These are phyloP conservation scores for Penicillium sp. DNA, from an alignment of 2,329 filamentous ascomycete genomes.

Conservation along the genomic window DNA sequence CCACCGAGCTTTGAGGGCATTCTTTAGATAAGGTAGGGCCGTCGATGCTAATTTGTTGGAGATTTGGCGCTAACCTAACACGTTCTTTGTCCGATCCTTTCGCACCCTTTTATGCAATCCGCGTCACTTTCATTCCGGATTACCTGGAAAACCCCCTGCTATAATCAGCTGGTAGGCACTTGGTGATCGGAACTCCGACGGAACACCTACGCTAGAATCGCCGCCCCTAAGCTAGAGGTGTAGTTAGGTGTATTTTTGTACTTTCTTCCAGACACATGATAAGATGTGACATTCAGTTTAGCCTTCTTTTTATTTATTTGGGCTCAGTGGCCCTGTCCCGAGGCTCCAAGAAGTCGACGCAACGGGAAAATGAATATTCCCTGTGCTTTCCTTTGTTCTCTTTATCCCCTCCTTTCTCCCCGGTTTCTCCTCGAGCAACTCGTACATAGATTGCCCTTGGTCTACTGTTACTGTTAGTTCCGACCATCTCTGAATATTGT, in stretches of 20 bases:
- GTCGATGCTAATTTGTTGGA: not conserved
- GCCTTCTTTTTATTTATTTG: not conserved
- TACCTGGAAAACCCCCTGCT: not conserved
- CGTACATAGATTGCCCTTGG: not conserved
- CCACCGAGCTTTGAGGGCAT: not conserved
- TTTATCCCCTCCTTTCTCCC: not conserved
- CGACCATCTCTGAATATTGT: not conserved
- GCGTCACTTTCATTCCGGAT: not conserved
- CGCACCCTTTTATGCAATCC: not conserved
- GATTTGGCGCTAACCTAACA: not conserved
- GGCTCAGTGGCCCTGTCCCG: not conserved
- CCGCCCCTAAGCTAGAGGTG: not conserved
- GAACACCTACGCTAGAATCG: not conserved
- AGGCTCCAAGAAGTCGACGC: too few species aligned
- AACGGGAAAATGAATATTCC: not conserved
- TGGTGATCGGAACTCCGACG: not conserved
- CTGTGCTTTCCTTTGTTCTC: not conserved
- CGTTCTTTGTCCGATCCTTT: not conserved
- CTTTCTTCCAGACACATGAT: not conserved
- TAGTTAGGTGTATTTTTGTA: not conserved
- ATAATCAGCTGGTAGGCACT: not conserved
- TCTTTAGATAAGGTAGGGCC: not conserved
- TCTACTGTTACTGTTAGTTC: not conserved
- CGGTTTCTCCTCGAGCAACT: not conserved
- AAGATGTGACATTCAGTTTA: not conserved